Conservation (phyloP, 768 basidiomycete genomes). For the Hygrocybe coccinea region DNA sequence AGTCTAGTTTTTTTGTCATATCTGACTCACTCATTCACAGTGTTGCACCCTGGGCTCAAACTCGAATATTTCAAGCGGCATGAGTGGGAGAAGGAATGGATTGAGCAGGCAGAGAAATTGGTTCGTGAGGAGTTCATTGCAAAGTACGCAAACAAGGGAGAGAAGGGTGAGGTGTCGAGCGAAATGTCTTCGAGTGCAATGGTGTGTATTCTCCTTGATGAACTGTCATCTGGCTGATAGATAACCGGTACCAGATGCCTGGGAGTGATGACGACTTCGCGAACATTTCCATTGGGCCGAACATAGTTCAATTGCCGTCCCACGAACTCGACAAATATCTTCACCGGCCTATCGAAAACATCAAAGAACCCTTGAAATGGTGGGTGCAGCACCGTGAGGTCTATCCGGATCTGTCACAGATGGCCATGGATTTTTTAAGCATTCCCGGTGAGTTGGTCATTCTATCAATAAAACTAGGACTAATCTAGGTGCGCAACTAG, state of each 20-base stretch:
- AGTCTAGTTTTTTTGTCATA: neutral
- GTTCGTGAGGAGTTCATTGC: conserved; percentile 15
- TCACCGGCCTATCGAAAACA: conserved; percentile 17
- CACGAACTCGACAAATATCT: conserved; percentile 27
- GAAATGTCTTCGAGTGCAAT: neutral
- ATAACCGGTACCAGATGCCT: neutral
- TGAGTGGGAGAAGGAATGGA: conserved; percentile 24
- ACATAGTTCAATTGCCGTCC: too few species aligned
- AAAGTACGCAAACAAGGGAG: neutral
- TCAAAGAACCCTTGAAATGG: conserved; percentile 24
- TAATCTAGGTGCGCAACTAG: too few species aligned
- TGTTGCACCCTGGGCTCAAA: conserved; percentile 29
- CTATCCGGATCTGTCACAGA: conserved; percentile 27
- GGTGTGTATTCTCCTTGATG: neutral
- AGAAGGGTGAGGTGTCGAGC: neutral
- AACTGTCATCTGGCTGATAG: neutral
- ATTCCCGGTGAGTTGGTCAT: conserved; percentile 24
- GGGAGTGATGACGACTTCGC: neutral
- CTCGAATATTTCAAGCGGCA: conserved; percentile 24
- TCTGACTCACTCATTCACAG: conserved; percentile 9
- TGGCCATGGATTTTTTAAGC: conserved; percentile 31
- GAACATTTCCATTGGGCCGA: conserved; percentile 4
- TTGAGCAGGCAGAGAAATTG: conserved; percentile 16
- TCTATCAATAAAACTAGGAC: too few species aligned
- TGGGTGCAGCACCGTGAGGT: conserved; percentile 20